phyloP scores from a whole-genome alignment of 805 yeast species.

The Kodamaea kakaduensis region DNA sequence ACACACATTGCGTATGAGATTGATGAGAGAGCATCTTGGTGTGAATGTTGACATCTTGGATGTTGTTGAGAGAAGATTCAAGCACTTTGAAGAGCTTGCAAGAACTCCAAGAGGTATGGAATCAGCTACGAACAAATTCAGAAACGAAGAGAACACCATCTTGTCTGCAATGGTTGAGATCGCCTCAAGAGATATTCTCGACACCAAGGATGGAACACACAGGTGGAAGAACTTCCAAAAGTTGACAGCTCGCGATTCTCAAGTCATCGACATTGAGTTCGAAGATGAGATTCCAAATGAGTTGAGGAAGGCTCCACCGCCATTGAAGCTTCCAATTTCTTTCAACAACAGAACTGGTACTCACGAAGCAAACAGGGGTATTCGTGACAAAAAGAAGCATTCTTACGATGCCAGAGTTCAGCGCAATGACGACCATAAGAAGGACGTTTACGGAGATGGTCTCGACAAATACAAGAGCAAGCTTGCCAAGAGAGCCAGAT shows the following conservation, averaged over 20 bases:
- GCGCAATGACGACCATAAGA: constrained; percentile 56
- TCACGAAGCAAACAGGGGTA: constrained; percentile 70
- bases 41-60: constrained; percentile 86
- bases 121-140: constrained; percentile 45
- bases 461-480: constrained; percentile 54
- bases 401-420: constrained; percentile 81
- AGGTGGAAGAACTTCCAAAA: constrained; percentile 41
- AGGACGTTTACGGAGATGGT: constrained; percentile 78
- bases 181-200: constrained; percentile 65
- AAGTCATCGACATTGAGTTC: constrained; percentile 23
- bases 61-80: constrained; percentile 69
- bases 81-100: constrained; percentile 45
- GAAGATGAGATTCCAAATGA: constrained; percentile 15
- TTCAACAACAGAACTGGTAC: constrained; percentile 85
- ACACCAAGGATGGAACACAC: constrained; percentile 43
- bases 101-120: constrained; percentile 35
- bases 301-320: constrained; percentile 22
- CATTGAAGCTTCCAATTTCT: constrained; percentile 46
- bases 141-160: constrained; percentile 25
- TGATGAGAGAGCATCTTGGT: constrained; percentile 97
- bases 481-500: constrained; percentile 45
- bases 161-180: constrained; percentile 72
- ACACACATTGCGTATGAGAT: constrained; percentile 78
- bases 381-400: constrained; percentile 75
- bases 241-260: constrained; percentile 7